Evolutionary conservation across 768 basidiomycete genomes (phyloP).

Genomic region (Gloeopeniophorella convolvens): DNA sequence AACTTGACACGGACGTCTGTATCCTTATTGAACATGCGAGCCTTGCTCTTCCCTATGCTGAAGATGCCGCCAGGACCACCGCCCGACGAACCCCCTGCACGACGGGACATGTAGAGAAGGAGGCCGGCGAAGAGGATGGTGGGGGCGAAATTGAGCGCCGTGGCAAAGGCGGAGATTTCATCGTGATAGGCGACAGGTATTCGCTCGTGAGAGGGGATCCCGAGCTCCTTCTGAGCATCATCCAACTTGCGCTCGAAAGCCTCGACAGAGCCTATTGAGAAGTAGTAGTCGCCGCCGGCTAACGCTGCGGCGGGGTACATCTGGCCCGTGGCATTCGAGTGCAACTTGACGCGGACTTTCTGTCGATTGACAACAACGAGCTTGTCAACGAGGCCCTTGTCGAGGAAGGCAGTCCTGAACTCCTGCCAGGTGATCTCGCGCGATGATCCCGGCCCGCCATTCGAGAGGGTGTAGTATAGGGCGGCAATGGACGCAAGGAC

Average conservation of each 20-base stretch:
- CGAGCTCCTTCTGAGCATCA: slow-evolving; percentile 87
- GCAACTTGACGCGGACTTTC: slow-evolving; percentile 87
- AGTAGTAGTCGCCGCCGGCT: slow-evolving; percentile 69
- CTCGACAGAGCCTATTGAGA: slow-evolving; percentile 97
- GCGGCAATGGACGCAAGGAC: slow-evolving; percentile 53
- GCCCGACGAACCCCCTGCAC: slow-evolving; percentile 53
- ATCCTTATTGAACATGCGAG: slow-evolving; percentile 95
- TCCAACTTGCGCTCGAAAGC: slow-evolving; percentile 94
- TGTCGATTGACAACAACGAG: slow-evolving; percentile 87
- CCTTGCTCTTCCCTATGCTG: slow-evolving; percentile 92
- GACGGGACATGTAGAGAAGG: slow-evolving; percentile 78
- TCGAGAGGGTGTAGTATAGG: slow-evolving; percentile 56
- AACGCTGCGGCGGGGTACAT: slow-evolving; percentile 59
- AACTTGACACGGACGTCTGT: slow-evolving; percentile 91
- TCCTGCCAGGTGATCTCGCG: slow-evolving; percentile 99
- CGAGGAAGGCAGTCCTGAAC: slow-evolving; percentile 94
- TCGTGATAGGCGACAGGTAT: slow-evolving; percentile 97
- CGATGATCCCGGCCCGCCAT: slow-evolving; percentile 41
- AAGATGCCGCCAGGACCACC: slow-evolving; percentile 86
- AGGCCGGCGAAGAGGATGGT: slow-evolving; percentile 88
- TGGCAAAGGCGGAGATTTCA: slow-evolving; percentile 79
- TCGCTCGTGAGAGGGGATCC: slow-evolving; percentile 86
- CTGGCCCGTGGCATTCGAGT: slow-evolving; percentile 78
- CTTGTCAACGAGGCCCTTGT: slow-evolving; percentile 93
- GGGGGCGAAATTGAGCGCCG: slow-evolving; percentile 88